Evolutionary conservation across 257 asterid species (phyloP).

Genomic region (Gentiana dahurica): DNA sequence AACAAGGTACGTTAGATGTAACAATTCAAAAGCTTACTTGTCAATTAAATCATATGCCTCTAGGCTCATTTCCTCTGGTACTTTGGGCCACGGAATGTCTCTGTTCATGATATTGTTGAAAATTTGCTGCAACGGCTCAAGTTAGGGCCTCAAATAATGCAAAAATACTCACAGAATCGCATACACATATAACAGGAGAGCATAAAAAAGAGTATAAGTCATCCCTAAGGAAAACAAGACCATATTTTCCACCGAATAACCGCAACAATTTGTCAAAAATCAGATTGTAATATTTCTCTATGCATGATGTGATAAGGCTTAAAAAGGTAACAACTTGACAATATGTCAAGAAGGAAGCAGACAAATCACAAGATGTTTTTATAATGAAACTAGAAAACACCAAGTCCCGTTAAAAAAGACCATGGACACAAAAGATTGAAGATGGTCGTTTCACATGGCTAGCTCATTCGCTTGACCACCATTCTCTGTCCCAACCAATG

Average conservation of each 20-base stretch:
- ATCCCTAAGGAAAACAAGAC: background rate
- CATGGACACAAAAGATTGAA: too few species aligned
- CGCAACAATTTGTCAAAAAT: background rate
- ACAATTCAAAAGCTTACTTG: conserved; percentile 43
- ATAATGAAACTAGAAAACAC: too few species aligned
- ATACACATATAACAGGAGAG: too few species aligned
- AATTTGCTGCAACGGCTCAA: conserved; percentile 55
- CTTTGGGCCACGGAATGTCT: conserved; percentile 91
- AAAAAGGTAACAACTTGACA: background rate
- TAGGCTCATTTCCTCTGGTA: conserved; percentile 82
- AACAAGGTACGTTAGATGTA: background rate
- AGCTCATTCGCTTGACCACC: too few species aligned
- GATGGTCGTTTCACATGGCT: too few species aligned
- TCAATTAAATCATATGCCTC: conserved; percentile 78
- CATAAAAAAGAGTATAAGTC: background rate
- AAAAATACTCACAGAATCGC: too few species aligned
- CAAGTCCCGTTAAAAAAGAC: too few species aligned
- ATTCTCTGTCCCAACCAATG: too few species aligned
- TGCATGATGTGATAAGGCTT: background rate
- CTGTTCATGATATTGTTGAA: conserved; percentile 85
- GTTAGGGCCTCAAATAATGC: conserved; percentile 1
- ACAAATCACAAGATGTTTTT: too few species aligned
- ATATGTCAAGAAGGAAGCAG: background rate
- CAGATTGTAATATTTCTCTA: background rate
- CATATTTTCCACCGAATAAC: background rate